A percentile compares a stretch with the other conserved stretches of the same genome.
These are phyloP conservation scores for Leishmania tropica DNA, from an alignment of 208 protist species.

Conservation along the genomic window DNA sequence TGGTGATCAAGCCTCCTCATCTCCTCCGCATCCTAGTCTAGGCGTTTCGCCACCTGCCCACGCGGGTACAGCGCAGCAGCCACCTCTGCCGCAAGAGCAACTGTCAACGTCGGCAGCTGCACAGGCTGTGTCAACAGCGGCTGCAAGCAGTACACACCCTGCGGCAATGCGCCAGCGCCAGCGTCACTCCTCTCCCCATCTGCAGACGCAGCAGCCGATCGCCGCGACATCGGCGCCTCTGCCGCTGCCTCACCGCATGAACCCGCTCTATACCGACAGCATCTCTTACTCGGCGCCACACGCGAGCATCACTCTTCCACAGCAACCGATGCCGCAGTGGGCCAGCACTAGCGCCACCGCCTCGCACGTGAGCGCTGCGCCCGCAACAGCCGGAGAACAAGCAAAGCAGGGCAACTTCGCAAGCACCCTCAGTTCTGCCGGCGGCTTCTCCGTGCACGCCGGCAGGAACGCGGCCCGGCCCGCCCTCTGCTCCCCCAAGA, in stretches of 20 bases:
- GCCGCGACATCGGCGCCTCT: not conserved
- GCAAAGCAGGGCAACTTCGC: not conserved
- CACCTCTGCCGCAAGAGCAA: not conserved
- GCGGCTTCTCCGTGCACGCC: not conserved
- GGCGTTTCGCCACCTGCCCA: not conserved
- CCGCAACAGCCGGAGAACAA: not conserved
- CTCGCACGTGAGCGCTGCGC: not conserved
- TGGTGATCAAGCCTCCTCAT: not conserved
- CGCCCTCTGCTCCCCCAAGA: not conserved
- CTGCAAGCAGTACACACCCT: conserved; percentile 13
- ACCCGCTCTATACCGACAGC: too few species aligned
- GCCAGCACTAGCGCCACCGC: not conserved
- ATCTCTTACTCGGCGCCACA: too few species aligned
- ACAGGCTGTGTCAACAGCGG: not conserved
- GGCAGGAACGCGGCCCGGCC: not conserved
- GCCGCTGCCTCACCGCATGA: too few species aligned
- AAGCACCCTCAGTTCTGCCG: not conserved
- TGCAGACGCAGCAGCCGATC: conserved; percentile 7
- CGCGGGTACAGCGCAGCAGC: not conserved
- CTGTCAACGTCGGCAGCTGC: not conserved
- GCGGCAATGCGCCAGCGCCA: not conserved
- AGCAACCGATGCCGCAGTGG: not conserved
- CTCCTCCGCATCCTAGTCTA: not conserved
- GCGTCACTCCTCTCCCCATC: not conserved
- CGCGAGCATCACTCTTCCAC: too few species aligned